These are phyloP conservation scores for Verbena officinalis DNA, from an alignment of 257 asterid species.

Conservation along the genomic window DNA sequence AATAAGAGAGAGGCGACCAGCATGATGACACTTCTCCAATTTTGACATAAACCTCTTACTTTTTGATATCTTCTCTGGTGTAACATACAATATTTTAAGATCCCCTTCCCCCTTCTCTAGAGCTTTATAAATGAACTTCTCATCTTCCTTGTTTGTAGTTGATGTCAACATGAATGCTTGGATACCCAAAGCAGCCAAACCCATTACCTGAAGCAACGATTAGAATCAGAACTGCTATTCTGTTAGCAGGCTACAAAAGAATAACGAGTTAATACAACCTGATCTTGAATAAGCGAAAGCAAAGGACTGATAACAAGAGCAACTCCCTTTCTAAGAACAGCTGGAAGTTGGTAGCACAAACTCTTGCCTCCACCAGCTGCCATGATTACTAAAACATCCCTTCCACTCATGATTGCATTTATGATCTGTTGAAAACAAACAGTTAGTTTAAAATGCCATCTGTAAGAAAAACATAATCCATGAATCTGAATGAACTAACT, in stretches of 20 bases:
- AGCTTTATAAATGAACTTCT: conserved; percentile 87
- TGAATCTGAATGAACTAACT: background rate
- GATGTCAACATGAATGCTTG: conserved; percentile 87
- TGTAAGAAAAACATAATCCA: conserved; percentile 14
- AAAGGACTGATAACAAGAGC: conserved; percentile 94
- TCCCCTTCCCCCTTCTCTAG: conserved; percentile 92
- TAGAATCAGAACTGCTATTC: conserved; percentile 28
- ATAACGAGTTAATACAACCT: conserved; percentile 42
- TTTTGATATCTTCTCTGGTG: conserved; percentile 97
- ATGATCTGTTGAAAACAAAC: conserved; percentile 57
- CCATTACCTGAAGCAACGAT: conserved; percentile 75
- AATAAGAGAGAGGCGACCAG: conserved; percentile 90
- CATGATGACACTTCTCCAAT: conserved; percentile 92
- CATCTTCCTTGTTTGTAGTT: conserved; percentile 77
- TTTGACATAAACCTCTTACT: conserved; percentile 98
- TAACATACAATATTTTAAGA: conserved; percentile 83
- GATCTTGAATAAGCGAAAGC: conserved; percentile 97
- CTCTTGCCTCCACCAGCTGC: conserved; percentile 99
- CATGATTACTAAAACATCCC: conserved; percentile 93
- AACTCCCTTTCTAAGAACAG: conserved; percentile 78
- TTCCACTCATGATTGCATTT: conserved; percentile 81
- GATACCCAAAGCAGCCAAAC: conserved; percentile 88
- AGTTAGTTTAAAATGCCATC: background rate
- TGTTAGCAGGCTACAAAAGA: conserved; percentile 5
- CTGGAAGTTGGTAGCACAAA: conserved; percentile 97